phyloP scores from a whole-genome alignment of 169 alveolate species.

The Plasmodium berghei region DNA sequence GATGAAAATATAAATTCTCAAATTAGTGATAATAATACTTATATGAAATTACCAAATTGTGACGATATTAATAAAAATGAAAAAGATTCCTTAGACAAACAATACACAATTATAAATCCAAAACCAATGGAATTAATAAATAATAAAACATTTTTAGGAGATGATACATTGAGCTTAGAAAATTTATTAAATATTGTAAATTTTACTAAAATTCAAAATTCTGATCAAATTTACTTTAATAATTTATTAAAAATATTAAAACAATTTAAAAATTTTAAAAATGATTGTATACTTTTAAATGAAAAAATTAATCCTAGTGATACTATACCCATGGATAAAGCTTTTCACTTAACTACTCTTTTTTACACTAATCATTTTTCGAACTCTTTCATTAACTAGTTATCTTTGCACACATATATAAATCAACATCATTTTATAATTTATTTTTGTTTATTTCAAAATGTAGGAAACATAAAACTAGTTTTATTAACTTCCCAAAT shows the following conservation, averaged over 20 bases:
- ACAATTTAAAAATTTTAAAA: slow-evolving; percentile 38
- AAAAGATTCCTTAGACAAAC: background rate
- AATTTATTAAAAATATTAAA: slow-evolving; percentile 40
- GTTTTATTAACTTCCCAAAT: no score
- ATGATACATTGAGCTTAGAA: slow-evolving; percentile 12
- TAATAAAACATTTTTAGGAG: slow-evolving; percentile 18
- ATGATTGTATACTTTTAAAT: slow-evolving; percentile 16
- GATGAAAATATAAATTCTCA: background rate
- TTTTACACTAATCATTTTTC: slow-evolving; percentile 44
- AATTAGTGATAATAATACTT: background rate
- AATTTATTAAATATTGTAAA: slow-evolving; percentile 37
- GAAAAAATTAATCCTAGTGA: slow-evolving; percentile 43
- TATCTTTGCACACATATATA: background rate
- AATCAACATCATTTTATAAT: background rate
- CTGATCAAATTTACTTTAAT: slow-evolving; percentile 48
- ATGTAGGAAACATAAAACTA: no score
- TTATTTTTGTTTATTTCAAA: no score
- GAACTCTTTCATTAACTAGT: background rate
- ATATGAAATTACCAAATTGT: background rate
- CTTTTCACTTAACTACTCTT: slow-evolving; percentile 19
- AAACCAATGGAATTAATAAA: slow-evolving; percentile 19
- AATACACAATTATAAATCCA: background rate
- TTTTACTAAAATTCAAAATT: slow-evolving; percentile 57
- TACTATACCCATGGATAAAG: slow-evolving; percentile 24
- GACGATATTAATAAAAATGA: background rate